phyloP scores from a whole-genome alignment of 768 basidiomycete species.

The Asterophora lycoperdoides region DNA sequence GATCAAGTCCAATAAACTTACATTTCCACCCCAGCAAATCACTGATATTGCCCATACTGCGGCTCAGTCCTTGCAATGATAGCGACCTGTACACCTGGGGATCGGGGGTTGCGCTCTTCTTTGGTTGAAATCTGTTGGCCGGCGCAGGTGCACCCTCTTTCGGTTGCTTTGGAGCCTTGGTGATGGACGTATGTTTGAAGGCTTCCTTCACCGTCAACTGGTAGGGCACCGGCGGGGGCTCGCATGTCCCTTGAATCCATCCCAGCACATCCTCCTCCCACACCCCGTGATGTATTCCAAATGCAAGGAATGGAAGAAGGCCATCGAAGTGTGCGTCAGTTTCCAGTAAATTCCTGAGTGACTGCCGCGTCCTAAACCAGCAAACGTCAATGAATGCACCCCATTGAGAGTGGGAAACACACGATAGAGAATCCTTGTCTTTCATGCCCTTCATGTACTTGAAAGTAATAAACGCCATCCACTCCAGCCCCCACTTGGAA shows the following conservation, averaged over 20 bases:
- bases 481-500: not conserved
- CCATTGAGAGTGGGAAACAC: no score
- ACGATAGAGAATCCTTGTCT: not conserved
- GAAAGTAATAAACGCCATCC: not conserved
- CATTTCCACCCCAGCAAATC: not conserved
- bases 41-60: not conserved
- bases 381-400: no score
- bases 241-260: not conserved
- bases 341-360: not conserved
- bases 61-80: not conserved
- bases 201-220: not conserved
- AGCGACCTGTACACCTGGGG: not conserved
- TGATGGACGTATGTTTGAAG: not conserved
- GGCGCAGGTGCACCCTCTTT: not conserved
- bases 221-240: not conserved
- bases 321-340: not conserved
- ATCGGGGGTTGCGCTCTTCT: not conserved
- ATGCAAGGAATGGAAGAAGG: not conserved
- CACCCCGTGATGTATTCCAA: not conserved
- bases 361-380: not conserved
- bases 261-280: not conserved
- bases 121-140: not conserved
- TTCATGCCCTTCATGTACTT: not conserved
- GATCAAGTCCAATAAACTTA: not conserved
- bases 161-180: not conserved